phyloP scores from a whole-genome alignment of 805 yeast genomes.

The Suhomyces pyralidae region DNA sequence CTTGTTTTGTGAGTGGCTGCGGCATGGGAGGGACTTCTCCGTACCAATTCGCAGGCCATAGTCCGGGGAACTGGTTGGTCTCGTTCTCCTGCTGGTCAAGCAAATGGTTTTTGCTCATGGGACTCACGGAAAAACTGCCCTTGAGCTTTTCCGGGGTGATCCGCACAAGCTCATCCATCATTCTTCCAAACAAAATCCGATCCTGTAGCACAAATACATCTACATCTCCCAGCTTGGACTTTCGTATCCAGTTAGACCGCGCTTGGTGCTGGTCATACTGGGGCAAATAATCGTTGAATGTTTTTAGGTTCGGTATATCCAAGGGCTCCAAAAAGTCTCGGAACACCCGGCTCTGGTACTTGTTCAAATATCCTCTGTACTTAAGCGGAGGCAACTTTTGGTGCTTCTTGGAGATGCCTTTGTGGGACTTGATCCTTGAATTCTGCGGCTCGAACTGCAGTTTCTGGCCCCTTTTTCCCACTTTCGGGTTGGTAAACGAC shows the following conservation, averaged over 20 bases:
- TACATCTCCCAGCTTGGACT: conserved; percentile 15
- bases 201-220: conserved; percentile 27
- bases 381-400: not conserved
- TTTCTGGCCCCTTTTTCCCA: not conserved
- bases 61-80: conserved; percentile 9
- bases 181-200: conserved; percentile 26
- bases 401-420: not conserved
- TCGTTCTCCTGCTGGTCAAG: conserved; percentile 19
- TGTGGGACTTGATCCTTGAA: not conserved
- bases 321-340: conserved; percentile 36
- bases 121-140: conserved; percentile 12
- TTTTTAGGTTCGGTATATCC: conserved; percentile 31
- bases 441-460: not conserved
- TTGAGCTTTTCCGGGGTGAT: conserved; percentile 31
- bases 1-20: conserved; percentile 20
- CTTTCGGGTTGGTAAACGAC: conserved; percentile 7
- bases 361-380: not conserved
- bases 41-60: conserved; percentile 22
- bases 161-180: conserved; percentile 30
- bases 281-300: conserved; percentile 22
- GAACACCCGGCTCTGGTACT: conserved; percentile 20
- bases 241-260: conserved; percentile 22
- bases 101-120: conserved; percentile 13
- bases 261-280: conserved; percentile 25
- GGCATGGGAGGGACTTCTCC: conserved; percentile 36